Percentiles rank a stretch among this genome's conserved stretches.
Evolutionary conservation across 2,329 filamentous ascomycete genomes (phyloP).

Genomic region (Fusarium nurragi): DNA sequence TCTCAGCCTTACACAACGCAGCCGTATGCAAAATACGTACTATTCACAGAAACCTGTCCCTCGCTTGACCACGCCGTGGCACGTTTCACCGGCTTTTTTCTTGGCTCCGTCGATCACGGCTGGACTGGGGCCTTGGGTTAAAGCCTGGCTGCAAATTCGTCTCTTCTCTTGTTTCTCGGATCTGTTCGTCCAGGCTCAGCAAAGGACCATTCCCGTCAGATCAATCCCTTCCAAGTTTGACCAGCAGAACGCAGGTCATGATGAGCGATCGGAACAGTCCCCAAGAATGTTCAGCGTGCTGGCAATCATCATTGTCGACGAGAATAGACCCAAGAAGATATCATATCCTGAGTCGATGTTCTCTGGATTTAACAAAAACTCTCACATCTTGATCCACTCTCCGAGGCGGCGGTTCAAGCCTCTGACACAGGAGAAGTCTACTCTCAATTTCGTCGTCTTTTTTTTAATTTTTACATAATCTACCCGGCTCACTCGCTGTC

Average conservation of each 20-base stretch:
- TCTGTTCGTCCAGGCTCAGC: not conserved
- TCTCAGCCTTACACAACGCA: conserved; percentile 25
- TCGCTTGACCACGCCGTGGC: not conserved
- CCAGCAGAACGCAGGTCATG: too few relatives aligned
- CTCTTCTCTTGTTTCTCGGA: not conserved
- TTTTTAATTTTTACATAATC: not conserved
- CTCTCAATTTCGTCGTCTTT: not conserved
- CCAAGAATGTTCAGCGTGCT: too few relatives aligned
- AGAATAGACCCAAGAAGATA: too few relatives aligned
- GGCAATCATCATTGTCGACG: too few relatives aligned
- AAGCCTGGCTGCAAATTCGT: not conserved
- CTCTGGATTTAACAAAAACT: too few relatives aligned
- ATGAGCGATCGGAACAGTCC: too few relatives aligned
- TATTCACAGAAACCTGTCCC: not conserved
- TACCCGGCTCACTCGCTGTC: not conserved
- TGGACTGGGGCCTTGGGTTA: not conserved
- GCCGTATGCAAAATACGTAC: not conserved
- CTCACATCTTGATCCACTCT: too few relatives aligned
- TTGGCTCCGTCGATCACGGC: not conserved
- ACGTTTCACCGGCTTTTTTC: conserved; percentile 19
- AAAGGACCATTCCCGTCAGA: not conserved
- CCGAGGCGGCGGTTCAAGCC: not conserved
- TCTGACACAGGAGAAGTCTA: not conserved
- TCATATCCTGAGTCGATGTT: too few relatives aligned
- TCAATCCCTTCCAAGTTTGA: too few relatives aligned